Evolutionary conservation across 129 eudicot genomes (phyloP), one percentile per base, ranked within the genome.

Genomic region (Flaveria bidentis): DNA sequence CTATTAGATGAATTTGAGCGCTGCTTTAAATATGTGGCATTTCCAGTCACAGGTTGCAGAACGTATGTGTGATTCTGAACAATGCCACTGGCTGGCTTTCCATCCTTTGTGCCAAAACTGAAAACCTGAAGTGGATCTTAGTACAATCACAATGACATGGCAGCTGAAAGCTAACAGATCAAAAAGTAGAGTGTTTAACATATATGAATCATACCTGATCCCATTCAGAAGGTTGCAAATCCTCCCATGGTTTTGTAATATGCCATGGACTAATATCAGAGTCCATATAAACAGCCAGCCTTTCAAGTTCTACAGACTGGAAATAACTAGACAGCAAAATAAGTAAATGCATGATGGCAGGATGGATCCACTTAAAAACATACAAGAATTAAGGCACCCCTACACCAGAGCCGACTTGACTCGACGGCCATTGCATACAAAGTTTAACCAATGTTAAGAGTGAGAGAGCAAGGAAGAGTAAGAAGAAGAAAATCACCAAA

Each of bases 11-110:
- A 80, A 81, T 86, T 82, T 65, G 86, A 74, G 20, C 83, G 84
- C 74, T 80, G 89, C 76, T 95, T 95, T 72, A 83, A 80, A 73
- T 91, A 95, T 73, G 80, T 89, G 2, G 96, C 99, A 83, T 84
- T 86, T 80, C 99, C 99, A 68, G 97, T 83, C 30, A 95, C 93
- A 62, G 99, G 99, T 80, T 95, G 89, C 82, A 95, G 80, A 68
- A 95, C 49, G 71, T 95, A 95, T 67, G 85, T 84, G 87, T 91
- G 99, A 73, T 80, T 72, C 18, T 78, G 73, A 78, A 62, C 25
- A 64, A 42, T 85, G 79, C 44, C 65, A 36, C 51, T 78, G 15
- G 93, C 87, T 50, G 93, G 92, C 80, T 91, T 92, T 22, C 99
- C 99, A 82, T 85, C 86, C 67, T 81, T 74, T 61, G 97, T 91